Conservation (phyloP, 768 basidiomycete species). For the Hygrocybe punicea region DNA sequence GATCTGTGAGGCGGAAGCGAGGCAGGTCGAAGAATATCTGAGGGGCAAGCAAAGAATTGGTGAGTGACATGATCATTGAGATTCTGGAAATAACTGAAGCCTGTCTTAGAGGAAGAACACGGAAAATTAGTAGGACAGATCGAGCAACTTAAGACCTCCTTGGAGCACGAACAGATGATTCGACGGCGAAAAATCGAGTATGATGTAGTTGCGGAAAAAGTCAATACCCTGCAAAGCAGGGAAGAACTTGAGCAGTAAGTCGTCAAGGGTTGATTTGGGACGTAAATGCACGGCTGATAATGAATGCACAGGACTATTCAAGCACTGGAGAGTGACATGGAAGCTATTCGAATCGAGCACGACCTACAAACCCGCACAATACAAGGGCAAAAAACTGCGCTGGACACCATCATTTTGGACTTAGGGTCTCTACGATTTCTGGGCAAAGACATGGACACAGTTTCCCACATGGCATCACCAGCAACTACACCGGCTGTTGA, state of each 20-base stretch:
- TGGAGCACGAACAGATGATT: constrained; percentile 76
- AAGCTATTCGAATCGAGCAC: constrained; percentile 68
- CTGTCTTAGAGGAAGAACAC: constrained; percentile 62
- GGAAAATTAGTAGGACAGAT: constrained; percentile 65
- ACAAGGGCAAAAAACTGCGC: constrained; percentile 61
- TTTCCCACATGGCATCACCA: constrained; percentile 44
- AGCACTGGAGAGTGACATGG: constrained; percentile 73
- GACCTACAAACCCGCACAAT: constrained; percentile 67
- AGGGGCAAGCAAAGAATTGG: constrained; percentile 69
- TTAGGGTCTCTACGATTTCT: constrained; percentile 59
- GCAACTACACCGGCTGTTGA: constrained; percentile 52
- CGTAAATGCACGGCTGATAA: not conserved
- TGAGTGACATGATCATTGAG: constrained; percentile 31
- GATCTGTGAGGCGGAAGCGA: constrained; percentile 81
- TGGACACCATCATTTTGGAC: constrained; percentile 63
- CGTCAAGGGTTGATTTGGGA: not conserved
- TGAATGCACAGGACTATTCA: constrained; percentile 52
- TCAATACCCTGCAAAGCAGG: constrained; percentile 71
- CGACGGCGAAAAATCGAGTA: constrained; percentile 83
- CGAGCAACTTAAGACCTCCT: constrained; percentile 66
- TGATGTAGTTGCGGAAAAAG: constrained; percentile 77
- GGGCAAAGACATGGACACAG: constrained; percentile 61
- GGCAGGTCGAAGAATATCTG: constrained; percentile 84
- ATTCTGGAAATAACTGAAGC: constrained; percentile 1
- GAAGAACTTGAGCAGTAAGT: constrained; percentile 76